Evolutionary conservation across 257 asterid species (phyloP), one percentile per base, ranked within the genome.

Genomic region (Marsdenia floribunda): DNA sequence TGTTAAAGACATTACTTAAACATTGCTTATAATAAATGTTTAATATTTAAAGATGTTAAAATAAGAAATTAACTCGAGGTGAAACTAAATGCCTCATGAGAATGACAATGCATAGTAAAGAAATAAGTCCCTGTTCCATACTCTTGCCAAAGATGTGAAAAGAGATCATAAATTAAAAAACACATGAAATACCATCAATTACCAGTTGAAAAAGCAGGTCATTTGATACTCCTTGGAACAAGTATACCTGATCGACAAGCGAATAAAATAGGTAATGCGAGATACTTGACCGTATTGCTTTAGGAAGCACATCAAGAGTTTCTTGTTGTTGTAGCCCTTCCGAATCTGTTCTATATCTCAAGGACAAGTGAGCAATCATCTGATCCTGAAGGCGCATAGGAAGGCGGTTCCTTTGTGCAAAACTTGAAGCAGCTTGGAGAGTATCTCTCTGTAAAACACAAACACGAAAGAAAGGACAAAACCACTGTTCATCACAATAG

Each of bases 181-280:
- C n/a, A 37, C 7, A 16, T 22, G 14, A 50, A 68, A 37, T 70
- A 49, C 44, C 19, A 71, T 80, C 29, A 58, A 65, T 73, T 87
- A 92, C 97, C 96, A 92, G 86, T 87, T 92, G 97, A 84, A 92
- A 90, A 71, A 92, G 93, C 4, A 92, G 87, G 83, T 92, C 96
- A 59, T 85, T 72, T 6, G 97, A 92, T 42, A 92, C 90, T 73
- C 96, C 96, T 14, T 83, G 72, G 85, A 92, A 92, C 82, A 92
- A 79, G 79, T 92, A 92, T 77, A 86, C 97, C 80, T 79, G 85
- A 11, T 89, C 93, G 37, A 92, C 89, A 29, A 89, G 84, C 11
- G 89, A 54, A 68, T 90, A 87, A 81, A 92, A 92, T 14, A 92
- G 88, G 78, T 65, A 86, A 77, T 85, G 87, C 44, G 92, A 80